A percentile compares a stretch with the other conserved stretches of the same genome.
phyloP scores from a whole-genome alignment of 2,329 filamentous ascomycete genomes.

The Calonectria multiphialidica region DNA sequence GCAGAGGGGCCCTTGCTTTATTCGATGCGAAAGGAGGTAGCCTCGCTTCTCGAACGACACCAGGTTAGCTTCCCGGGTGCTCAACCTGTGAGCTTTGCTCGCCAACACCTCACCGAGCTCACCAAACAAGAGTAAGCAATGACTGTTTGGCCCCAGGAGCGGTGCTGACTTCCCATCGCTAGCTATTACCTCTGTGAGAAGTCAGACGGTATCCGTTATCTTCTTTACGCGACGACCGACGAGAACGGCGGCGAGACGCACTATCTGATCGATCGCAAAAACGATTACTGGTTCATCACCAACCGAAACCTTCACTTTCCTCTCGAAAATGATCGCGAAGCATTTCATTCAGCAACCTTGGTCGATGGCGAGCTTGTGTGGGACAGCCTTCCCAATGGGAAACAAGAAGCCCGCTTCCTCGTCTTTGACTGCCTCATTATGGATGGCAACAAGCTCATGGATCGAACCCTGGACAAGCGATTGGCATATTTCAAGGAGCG shows the following conservation, averaged over 20 bases:
- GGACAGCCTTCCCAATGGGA: constrained; percentile 78
- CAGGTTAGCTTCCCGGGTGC: constrained; percentile 84
- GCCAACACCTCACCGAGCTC: constrained; percentile 85
- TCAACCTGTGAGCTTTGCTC: constrained; percentile 92
- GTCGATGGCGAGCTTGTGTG: constrained; percentile 95
- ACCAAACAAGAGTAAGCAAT: constrained; percentile 76
- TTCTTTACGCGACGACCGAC: constrained; percentile 87
- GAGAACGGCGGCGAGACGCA: constrained; percentile 75
- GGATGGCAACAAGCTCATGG: constrained; percentile 81
- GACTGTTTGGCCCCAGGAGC: neutral
- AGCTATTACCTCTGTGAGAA: constrained; percentile 99
- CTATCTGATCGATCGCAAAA: constrained; percentile 97
- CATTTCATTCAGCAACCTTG: constrained; percentile 84
- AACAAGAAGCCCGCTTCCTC: constrained; percentile 81
- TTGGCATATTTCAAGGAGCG: constrained; percentile 86
- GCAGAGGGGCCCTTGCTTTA: constrained; percentile 70
- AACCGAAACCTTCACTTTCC: constrained; percentile 83
- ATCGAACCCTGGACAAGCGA: constrained; percentile 87
- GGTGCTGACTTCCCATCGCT: constrained; percentile 25
- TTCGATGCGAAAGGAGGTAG: constrained; percentile 79
- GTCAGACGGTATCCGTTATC: constrained; percentile 93
- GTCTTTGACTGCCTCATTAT: constrained; percentile 94
- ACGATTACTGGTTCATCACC: constrained; percentile 92
- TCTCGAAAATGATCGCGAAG: constrained; percentile 70
- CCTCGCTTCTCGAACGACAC: constrained; percentile 77